Percentiles rank a stretch among this genome's conserved stretches.
Conservation (phyloP, 352 stramenopile genomes). For the Globisporangium viniferum region DNA sequence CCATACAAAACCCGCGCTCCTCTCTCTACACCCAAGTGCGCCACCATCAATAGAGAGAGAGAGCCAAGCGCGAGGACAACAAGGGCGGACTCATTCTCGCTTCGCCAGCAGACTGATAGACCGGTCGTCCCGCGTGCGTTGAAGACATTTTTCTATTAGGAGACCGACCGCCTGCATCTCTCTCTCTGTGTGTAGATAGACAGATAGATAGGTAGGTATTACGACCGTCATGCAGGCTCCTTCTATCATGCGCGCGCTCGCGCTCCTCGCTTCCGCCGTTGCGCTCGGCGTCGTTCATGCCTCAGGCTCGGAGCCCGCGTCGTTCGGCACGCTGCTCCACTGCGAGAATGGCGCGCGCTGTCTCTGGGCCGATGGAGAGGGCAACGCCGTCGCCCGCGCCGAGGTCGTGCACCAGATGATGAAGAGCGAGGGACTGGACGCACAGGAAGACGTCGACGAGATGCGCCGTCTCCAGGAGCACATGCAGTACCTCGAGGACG, state of each 20-base stretch:
- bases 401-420: slow-evolving; percentile 68
- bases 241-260: slow-evolving; percentile 11
- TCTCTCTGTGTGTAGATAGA: not conserved
- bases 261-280: slow-evolving; percentile 10
- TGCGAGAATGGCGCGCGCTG: slow-evolving; percentile 37
- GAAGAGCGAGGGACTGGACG: slow-evolving; percentile 33
- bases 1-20: not conserved
- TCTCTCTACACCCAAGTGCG: not conserved
- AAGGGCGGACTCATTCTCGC: not conserved
- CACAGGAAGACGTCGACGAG: slow-evolving; percentile 27
- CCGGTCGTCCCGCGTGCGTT: not conserved
- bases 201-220: not conserved
- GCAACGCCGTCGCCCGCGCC: slow-evolving; percentile 28
- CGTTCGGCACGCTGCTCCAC: slow-evolving; percentile 57
- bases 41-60: not conserved
- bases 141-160: slow-evolving; percentile 5
- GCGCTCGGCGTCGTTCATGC: slow-evolving; percentile 9
- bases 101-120: not conserved
- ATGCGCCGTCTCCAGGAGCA: slow-evolving; percentile 53
- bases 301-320: slow-evolving; percentile 7
- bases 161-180: not conserved
- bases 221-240: not conserved
- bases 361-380: slow-evolving; percentile 50
- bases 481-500: slow-evolving; percentile 66
- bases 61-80: too few relatives aligned